A percentile compares a stretch with the other conserved stretches of the same genome.
These are phyloP conservation scores for Phytophthora macrochlamydospora DNA, from an alignment of 352 stramenopile species.

Conservation along the genomic window DNA sequence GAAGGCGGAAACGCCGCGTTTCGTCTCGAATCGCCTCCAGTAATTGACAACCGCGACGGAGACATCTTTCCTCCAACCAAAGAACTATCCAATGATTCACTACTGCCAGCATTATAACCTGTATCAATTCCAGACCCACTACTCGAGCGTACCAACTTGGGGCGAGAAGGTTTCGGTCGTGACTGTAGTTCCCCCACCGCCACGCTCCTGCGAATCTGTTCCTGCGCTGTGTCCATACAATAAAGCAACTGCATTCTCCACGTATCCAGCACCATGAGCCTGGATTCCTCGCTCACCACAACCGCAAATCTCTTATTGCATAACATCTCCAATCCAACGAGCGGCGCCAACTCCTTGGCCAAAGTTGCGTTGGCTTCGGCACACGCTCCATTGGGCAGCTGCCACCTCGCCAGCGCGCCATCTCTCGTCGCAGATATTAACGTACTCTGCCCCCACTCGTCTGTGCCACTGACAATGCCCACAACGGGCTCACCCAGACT, in stretches of 20 bases:
- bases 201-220: conserved; percentile 79
- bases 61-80: conserved; percentile 5
- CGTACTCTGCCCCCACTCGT: conserved; percentile 82
- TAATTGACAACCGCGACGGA: conserved; percentile 16
- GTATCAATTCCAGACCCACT: conserved; percentile 25
- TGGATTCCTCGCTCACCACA: conserved; percentile 69
- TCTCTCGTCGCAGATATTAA: conserved; percentile 62
- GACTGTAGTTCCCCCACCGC: conserved; percentile 59
- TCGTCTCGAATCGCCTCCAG: conserved; percentile 15
- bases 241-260: conserved; percentile 77
- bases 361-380: conserved; percentile 53
- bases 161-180: conserved; percentile 9
- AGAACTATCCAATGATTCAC: conserved; percentile 7
- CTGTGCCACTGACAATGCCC: conserved; percentile 67
- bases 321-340: conserved; percentile 77
- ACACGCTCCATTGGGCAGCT: conserved; percentile 71
- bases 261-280: conserved; percentile 81
- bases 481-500: conserved; percentile 42
- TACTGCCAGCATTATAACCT: neutral
- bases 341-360: conserved; percentile 60
- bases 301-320: conserved; percentile 74
- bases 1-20: conserved; percentile 16
- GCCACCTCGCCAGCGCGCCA: conserved; percentile 64
- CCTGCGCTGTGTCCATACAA: conserved; percentile 78
- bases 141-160: conserved; percentile 22